Percentiles rank a stretch among this genome's conserved stretches.
Evolutionary conservation across 768 basidiomycete genomes (phyloP).

Genomic region (Basidioascus undulatus): DNA sequence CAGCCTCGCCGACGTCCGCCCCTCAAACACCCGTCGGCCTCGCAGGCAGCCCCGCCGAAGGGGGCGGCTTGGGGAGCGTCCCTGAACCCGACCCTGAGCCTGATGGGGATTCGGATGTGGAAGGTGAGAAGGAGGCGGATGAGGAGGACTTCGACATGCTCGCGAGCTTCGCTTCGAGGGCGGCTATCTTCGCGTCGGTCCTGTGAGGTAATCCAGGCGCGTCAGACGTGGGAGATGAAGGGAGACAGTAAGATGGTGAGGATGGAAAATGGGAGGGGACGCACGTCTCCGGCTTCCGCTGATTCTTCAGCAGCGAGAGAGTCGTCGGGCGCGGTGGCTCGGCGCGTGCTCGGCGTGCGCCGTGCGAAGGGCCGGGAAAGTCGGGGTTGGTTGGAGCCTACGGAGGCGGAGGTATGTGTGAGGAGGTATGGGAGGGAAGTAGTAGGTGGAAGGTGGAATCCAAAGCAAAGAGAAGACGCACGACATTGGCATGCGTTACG

Average conservation of each 20-base stretch:
- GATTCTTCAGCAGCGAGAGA: slow-evolving; percentile 62
- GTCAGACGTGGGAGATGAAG: not conserved
- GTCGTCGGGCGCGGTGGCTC: slow-evolving; percentile 56
- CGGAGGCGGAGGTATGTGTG: slow-evolving; percentile 1
- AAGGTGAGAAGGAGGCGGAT: no score
- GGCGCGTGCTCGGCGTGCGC: not conserved
- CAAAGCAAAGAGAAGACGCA: slow-evolving; percentile 11
- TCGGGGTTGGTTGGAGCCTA: not conserved
- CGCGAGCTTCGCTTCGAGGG: slow-evolving; percentile 82
- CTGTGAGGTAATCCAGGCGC: slow-evolving; percentile 20
- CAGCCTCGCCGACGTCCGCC: no score
- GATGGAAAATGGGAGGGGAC: slow-evolving; percentile 10
- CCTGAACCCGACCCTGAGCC: no score
- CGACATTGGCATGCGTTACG: slow-evolving; percentile 83
- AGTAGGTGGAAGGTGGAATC: not conserved
- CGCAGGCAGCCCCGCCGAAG: no score
- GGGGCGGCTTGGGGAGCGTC: no score
- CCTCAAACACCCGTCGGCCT: no score
- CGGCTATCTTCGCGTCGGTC: slow-evolving; percentile 70
- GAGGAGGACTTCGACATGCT: slow-evolving; percentile 47
- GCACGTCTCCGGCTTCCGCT: slow-evolving; percentile 28
- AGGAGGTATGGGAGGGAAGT: not conserved
- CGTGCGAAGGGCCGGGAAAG: not conserved
- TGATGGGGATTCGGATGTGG: no score
- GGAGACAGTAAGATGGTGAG: not conserved